Evolutionary conservation across 805 yeast genomes (phyloP), one percentile per base, ranked within the genome.

Genomic region (Yamadazyma ubonensis): DNA sequence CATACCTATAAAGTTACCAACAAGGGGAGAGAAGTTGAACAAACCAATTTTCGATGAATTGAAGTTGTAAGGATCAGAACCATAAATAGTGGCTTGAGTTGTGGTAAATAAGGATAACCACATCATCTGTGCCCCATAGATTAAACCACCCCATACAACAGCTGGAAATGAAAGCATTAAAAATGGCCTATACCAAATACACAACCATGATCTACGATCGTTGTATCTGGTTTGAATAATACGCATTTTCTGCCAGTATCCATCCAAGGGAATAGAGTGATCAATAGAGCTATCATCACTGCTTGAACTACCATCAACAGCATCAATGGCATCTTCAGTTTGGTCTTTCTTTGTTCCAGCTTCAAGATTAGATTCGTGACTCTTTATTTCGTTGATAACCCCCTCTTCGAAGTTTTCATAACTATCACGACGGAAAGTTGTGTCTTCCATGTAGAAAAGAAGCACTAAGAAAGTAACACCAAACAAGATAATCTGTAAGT

Each of bases 41-140:
- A 67, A 58, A 11, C 43, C 38, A 17, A 64, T 65, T 4, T 52
- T 46, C 15, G 63, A 48, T 0, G 70, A 43, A 11, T 61, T 41
- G 44, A 70, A 71, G 45, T 60, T 57, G 48, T 71, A 73, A 3
- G 75, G 74, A 1, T 52, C 54, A 4, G 46, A 51, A 2, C 63
- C 43, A 42, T 61, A 70, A 21, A 71, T 57, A 34, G 58, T 60
- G 1, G 75, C 61, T 49, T 71, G 74, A 1, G 77, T 69, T 19
- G 67, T 64, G 11, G 64, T 60, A 37, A 71, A 53, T 27, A 72
- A 56, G 1, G 75, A 63, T n/a, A 70, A 53, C 75, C 76, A 71
- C 75, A 71, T 68, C 60, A 72, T 70, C 46, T 70, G 75, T 9
- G 71, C 65, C 6, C 76, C 78, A 43, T 73, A 72, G 18, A 67